Evolutionary conservation across 305 asterid genomes (phyloP), one percentile per base, ranked within the genome.

Genomic region (Caryopteris hybrid): DNA sequence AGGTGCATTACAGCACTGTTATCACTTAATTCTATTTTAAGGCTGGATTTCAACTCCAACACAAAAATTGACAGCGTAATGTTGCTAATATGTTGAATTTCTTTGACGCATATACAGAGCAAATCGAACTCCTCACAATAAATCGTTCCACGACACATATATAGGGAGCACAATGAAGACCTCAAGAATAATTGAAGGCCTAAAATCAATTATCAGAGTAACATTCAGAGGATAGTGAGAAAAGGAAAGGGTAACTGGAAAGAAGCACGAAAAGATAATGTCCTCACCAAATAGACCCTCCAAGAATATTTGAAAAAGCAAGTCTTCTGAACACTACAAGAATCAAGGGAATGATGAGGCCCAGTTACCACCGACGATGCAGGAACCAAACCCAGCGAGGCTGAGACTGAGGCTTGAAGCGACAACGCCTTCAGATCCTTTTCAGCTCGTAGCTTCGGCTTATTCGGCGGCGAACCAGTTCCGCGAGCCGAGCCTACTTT

Each of bases 381-480:
- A 66, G 86, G 67, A 73, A 70, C 72, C 70, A 78, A 52, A 10
- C 76, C 78, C 18, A 77, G 55, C 41, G 83, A 74, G 13, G 83
- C 64, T 14, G 73, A 16, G 16, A 45, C 64, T 21, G 83, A 74
- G 36, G 82, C 75, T 69, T 83, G 95, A 74, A 82, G 55, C 52
- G 94, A 75, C 76, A 89, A 61, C 25, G 84, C 74, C 77, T 73
- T 85, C 85, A 85, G 71, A 25, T 88, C 94, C 66, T 70, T 86
- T 31, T 82, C 95, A 13, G 70, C 77, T 75, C 83, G 87, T 39
- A 84, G 80, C 83, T 82, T 91, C 47, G 82, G 69, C 80, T 85
- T 85, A 66, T 41, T 76, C 48, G 62, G 66, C 27, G 79, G 76
- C 23, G 77, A 56, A 50, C 70, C 77, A n/a, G n/a, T n/a, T n/a